Base-by-base conservation (phyloP, 2,329 filamentous ascomycete genomes). In the Hypoxylon rubiginosum region DNA sequence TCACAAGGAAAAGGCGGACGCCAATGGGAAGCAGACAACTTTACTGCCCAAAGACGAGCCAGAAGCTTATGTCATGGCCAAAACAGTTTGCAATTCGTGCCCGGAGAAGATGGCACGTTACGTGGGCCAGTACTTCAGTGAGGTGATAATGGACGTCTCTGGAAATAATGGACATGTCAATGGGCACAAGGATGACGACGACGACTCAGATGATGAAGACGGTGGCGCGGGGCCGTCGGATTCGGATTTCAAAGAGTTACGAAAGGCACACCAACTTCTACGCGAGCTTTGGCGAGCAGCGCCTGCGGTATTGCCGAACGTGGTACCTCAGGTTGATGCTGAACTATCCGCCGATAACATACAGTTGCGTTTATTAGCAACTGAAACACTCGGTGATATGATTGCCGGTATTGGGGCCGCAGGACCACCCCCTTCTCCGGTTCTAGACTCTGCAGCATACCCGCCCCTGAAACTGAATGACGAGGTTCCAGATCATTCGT, bases 51-150 rank as follows among this genome's bases (percentile, higher is more conserved):
- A 97, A 75, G 92, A 96, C 68, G 91, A 97, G 60, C 95, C 96
- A 1, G 89, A 94, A 15, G 94, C 96, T 1, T 99, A 99, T 81
- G 91, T 96, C 76, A 97, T 98, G 92, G 95, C 96, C 21, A 97
- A 97, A 80, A 92, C 92, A 2, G 90, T 99, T 48, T 99, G 96
- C 82, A 96, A 94, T 74, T 88, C 88, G 17, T 97, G 91, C 72
- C 89, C 92, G 0, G 95, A 97, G 72, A 97, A 97, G 79, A 97
- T 99, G 95, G 91, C 93, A 0, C 91, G 94, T 67, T 93, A 97
- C 71, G 91, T 98, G 60, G 95, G 93, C 71, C 94, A 97, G 75
- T 99, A 98, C 78, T 99, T 99, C 78, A 97, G 94, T 79, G 94
- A 97, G 61, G 94, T 98, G 55, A 97, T 99, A 62, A 90, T 98